Evolutionary conservation across 208 protist species (phyloP).

Genomic region (Acanthamoeba castellanii): DNA sequence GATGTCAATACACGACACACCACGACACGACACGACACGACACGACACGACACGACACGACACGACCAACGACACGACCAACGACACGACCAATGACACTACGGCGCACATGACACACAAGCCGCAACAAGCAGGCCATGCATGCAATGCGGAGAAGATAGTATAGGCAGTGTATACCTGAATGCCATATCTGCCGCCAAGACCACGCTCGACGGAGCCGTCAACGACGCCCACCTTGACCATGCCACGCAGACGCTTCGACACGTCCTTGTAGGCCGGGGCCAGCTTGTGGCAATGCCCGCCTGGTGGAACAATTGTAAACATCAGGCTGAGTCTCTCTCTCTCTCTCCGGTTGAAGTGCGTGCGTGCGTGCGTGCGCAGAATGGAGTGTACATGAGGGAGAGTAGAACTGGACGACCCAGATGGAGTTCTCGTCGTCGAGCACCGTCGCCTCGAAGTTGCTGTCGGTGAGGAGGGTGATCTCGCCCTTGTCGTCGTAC

Average conservation of each 20-base stretch:
- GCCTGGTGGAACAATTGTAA: not conserved
- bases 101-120: no score
- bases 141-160: not conserved
- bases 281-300: constrained; percentile 66
- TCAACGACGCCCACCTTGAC: constrained; percentile 69
- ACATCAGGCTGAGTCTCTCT: no score
- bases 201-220: constrained; percentile 6
- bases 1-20: not conserved
- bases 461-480: constrained; percentile 12
- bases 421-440: constrained; percentile 14
- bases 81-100: no score
- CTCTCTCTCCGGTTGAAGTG: no score
- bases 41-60: no score
- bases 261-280: constrained; percentile 17
- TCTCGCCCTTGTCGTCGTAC: constrained; percentile 58
- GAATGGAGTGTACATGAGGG: not conserved
- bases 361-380: no score
- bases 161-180: not conserved
- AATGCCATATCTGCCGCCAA: not conserved
- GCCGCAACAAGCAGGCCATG: no score
- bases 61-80: no score
- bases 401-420: constrained; percentile 72
- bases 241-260: constrained; percentile 63
- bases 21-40: not conserved
- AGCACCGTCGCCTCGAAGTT: constrained; percentile 67